Evolutionary conservation across 2,329 filamentous ascomycete genomes (phyloP), one percentile per base, ranked within the genome.

Genomic region (Geosmithia putterillii): DNA sequence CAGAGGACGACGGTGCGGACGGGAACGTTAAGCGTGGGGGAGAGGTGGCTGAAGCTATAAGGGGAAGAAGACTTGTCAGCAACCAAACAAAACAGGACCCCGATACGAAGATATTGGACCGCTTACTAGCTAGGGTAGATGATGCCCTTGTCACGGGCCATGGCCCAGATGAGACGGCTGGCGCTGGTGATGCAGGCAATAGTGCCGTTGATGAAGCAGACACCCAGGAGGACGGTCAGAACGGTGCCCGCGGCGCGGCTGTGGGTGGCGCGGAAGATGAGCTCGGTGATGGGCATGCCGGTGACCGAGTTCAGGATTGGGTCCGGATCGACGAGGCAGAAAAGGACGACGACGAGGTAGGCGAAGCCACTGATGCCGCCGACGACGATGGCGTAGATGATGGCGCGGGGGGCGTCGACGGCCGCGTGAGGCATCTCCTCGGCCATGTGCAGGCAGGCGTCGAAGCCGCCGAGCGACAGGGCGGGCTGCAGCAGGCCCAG

Each of bases 301-400:
- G 67, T 69, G 2, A 55, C 47, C 2, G 65, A 59, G 0, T 46
- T 46, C 2, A 67, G 46, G 8, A 67, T 54, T 0, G 56, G 56
- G 2, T 54, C 51, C 6, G 58, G 57, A 45, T 67, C 63, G 7
- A 53, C 57, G 4, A 67, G 52, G 42, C 28, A 32, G 28, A 32
- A 32, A 14, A 32, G 28, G 10, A 32, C 15, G 58, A 64, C 52
- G 66, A 68, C 0, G 67, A 53, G 77, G 42, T 84, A 83, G 1
- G 84, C 68, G 2, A 84, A 62, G 28, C 77, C 36, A n/a, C 36
- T 38, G 5, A 63, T 57, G 0, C 64, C 66, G 2, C 65, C 66
- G 2, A 69, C 61, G 1, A 54, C 51, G 14, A 71, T 58, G 5
- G 64, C 61, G 38, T 68, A 63, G 0, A 70, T 48, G 47, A 70